Percentiles rank a stretch among this genome's conserved stretches.
Conservation (phyloP, 441 rosid species). For the Melastoma candidum region DNA sequence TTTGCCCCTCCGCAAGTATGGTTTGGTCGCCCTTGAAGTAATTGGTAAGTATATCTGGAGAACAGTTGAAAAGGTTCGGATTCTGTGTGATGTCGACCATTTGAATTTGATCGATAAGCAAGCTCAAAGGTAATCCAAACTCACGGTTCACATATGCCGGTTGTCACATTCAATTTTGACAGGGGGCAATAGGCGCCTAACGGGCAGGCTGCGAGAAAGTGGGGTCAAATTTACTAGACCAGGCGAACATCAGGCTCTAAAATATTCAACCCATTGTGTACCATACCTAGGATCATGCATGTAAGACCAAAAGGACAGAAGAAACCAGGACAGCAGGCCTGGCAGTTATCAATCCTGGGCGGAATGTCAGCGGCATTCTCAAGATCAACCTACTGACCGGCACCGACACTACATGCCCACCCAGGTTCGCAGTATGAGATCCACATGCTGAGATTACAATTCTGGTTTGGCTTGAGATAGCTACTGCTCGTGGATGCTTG, state of each 20-base stretch:
- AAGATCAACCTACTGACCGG: constrained; percentile 36
- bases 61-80: background rate
- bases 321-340: constrained; percentile 82
- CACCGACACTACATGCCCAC: constrained; percentile 72
- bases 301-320: constrained; percentile 90
- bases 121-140: constrained; percentile 19
- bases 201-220: constrained; percentile 43
- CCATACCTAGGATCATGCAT: constrained; percentile 82
- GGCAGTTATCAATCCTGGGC: constrained; percentile 45
- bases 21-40: constrained; percentile 54
- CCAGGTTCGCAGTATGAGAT: constrained; percentile 93
- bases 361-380: constrained; percentile 50
- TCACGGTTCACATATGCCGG: constrained; percentile 63
- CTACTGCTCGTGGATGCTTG: constrained; percentile 22
- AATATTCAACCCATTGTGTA: no score
- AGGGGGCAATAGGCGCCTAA: constrained; percentile 55
- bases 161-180: constrained; percentile 42
- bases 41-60: constrained; percentile 73
- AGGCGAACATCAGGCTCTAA: no score
- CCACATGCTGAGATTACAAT: constrained; percentile 86
- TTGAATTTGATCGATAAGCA: constrained; percentile 2
- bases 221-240: background rate
- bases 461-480: constrained; percentile 46
- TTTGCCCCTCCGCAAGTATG: constrained; percentile 95
- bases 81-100: background rate